A percentile compares a stretch with the other conserved stretches of the same genome.
Evolutionary conservation across 805 yeast genomes (phyloP).

Genomic region (Candida arabinofermentans): DNA sequence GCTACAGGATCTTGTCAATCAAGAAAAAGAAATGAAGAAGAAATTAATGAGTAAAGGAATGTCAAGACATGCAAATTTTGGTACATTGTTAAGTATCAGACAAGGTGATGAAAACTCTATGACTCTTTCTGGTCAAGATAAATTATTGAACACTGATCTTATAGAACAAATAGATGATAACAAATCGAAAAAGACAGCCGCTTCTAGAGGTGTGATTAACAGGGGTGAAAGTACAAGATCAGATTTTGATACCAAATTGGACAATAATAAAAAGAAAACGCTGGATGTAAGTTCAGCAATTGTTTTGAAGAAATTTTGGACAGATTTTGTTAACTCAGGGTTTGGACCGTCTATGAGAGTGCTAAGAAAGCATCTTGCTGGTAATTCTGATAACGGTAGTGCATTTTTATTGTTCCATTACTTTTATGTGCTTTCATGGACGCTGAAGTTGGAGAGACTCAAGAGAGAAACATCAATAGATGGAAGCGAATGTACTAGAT

Average conservation of each 20-base stretch:
- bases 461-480: conserved; percentile 27
- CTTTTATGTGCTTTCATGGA: conserved; percentile 68
- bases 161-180: conserved; percentile 62
- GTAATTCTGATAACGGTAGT: conserved; percentile 30
- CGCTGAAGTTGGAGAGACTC: conserved; percentile 58
- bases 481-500: conserved; percentile 27
- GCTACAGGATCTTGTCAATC: conserved; percentile 48
- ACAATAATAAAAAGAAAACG: conserved; percentile 19
- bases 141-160: conserved; percentile 41
- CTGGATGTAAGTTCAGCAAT: conserved; percentile 31
- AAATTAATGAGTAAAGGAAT: conserved; percentile 19
- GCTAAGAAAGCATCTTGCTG: conserved; percentile 35
- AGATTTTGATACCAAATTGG: conserved; percentile 28
- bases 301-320: conserved; percentile 41
- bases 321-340: conserved; percentile 66
- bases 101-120: conserved; percentile 54
- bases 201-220: conserved; percentile 9
- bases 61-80: conserved; percentile 83
- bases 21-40: conserved; percentile 53
- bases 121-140: conserved; percentile 66
- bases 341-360: conserved; percentile 61
- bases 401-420: conserved; percentile 39
- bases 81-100: conserved; percentile 73
- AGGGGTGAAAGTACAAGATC: conserved; percentile 23
- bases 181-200: conserved; percentile 54